Base-by-base conservation (phyloP, 208 protist genomes). In the Spongospora subterranea region DNA sequence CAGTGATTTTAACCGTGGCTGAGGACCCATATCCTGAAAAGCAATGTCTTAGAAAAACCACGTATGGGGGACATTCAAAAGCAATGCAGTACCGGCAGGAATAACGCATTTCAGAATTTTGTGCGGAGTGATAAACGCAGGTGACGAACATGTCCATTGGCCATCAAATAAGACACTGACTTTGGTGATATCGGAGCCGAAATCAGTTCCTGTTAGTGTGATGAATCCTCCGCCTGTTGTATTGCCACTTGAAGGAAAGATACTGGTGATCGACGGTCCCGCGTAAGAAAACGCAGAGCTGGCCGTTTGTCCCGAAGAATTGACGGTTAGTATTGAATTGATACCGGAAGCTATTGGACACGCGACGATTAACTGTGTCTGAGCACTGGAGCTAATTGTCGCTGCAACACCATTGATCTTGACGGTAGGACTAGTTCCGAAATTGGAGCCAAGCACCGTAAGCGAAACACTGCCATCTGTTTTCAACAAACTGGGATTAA, bases 381-480 rank as follows among this genome's bases (percentile, higher is more conserved):
- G 11, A 20, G n/a, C 6, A 6, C 20, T 60, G 17, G 40, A 32
- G 1, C 32, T 89, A 13, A 46, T n/a, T 20, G 88, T n/a, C 29
- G 39, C 41, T 13, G 46, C 6, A 20, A 89, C 41, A 11, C 40
- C 88, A 43, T 60, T 89, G 41, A 46, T 50, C 20, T 11, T 64
- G 1, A 46, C 88, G 88, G 88, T 53, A 11, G 45, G 45, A n/a
- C 20, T 46, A 13, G 88, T 89, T 13, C 88, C 88, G n/a, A 89
- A 89, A 46, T 89, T 46, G 32, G 24, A 1, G 13, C 88, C 88
- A 43, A 29, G n/a, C 6, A 89, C 29, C 32, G 46, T 46, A 17
- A 89, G 11, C 13, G 38, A 24, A 46, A 32, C n/a, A 43, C 11
- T 29, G 32, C 32, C 32, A 46, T 40, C 88, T 46, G 88, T 89